Conservation (phyloP, 306 rosid species). For the Alnus rubra region DNA sequence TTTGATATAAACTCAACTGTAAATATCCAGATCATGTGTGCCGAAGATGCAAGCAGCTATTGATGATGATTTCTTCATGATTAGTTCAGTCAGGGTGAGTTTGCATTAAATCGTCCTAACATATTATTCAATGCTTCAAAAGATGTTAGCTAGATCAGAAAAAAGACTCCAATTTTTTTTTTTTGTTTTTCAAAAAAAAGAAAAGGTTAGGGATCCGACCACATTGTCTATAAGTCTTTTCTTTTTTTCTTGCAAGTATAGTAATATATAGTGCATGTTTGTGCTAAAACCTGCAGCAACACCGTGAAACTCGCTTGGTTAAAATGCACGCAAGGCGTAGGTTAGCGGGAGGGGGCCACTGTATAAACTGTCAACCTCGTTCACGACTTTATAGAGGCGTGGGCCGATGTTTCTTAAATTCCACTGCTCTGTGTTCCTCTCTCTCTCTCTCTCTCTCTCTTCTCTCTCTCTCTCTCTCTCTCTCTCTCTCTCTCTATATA, state of each 20-base stretch:
- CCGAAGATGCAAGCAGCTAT: neutral
- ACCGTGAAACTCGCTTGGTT: neutral
- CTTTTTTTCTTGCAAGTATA: too few species aligned
- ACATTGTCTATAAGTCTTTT: too few species aligned
- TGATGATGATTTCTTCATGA: neutral
- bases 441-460: conserved; percentile 12
- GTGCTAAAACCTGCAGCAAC: neutral
- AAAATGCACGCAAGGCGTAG: conserved; percentile 21
- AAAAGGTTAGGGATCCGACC: too few species aligned
- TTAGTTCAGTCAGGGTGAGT: neutral
- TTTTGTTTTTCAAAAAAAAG: too few species aligned
- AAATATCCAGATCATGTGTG: neutral
- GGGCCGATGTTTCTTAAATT: conserved; percentile 73
- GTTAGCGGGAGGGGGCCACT: conserved; percentile 27
- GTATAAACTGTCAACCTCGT: conserved; percentile 67
- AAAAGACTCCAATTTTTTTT: too few species aligned
- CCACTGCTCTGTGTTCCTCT: conserved; percentile 42
- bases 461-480: conserved; percentile 21
- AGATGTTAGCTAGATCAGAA: neutral
- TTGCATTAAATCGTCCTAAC: neutral
- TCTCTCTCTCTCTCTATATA: neutral
- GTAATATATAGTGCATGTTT: too few species aligned
- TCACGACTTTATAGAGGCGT: conserved; percentile 53
- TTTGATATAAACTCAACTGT: neutral
- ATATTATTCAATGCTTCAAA: neutral